Evolutionary conservation across 106 monocot genomes (phyloP), one percentile per base, ranked within the genome.

Genomic region (Triglochin maritima): DNA sequence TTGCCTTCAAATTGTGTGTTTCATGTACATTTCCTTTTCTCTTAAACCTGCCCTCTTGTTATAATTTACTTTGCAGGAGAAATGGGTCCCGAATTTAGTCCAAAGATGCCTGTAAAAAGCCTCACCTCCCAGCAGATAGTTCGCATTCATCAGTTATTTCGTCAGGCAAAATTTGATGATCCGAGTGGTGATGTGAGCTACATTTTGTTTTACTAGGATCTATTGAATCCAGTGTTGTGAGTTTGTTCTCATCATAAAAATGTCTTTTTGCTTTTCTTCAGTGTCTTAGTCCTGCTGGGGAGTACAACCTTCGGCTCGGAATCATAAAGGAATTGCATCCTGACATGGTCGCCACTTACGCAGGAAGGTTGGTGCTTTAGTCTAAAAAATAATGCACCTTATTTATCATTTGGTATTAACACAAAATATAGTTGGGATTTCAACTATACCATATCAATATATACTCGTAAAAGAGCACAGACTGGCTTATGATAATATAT

Each of bases 221-320:
- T 29, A 29, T 29, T 29, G 29, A 29, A 29, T 29, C 29, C 29
- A 29, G 29, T 29, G 29, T 1, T 29, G 29, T 29, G 29, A 29
- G 29, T 29, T 29, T 29, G 29, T 29, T 29, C 29, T 29, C 29
- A 29, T 29, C 29, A 29, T 29, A 29, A 29, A 29, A 29, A 29
- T 29, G 29, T 29, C 29, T 29, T 29, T 29, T 29, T 69, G 47
- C 49, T 8, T 51, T 11, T 29, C 0, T 69, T 9, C 13, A 96
- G 96, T 96, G 91, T 79, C 90, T 96, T 71, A 96, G 96, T 80
- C 96, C 96, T 71, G 96, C 96, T 72, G 96, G 96, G 58, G 96
- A 96, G 65, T 96, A 91, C 64, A 96, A 96, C 76, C 88, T 96
- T 62, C 85, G 96, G 42, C 74, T 96, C n/a, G 96, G 96, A 67